Percentiles rank a stretch among this genome's conserved stretches.
Evolutionary conservation across 495 filamentous ascomycete genomes (phyloP).

Genomic region (Aspergillus steynii): DNA sequence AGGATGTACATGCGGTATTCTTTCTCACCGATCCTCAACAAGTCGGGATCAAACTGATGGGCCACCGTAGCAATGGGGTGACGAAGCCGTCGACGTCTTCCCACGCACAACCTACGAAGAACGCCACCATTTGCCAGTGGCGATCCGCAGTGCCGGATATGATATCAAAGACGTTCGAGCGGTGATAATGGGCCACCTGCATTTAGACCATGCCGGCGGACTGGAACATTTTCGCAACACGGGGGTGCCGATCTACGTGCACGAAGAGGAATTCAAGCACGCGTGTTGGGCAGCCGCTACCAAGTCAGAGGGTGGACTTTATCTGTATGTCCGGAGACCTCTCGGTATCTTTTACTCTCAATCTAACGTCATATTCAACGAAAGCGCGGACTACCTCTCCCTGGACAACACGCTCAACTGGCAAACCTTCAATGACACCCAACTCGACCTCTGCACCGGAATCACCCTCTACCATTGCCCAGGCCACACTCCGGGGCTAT

Average conservation of each 20-base stretch:
- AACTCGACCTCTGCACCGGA: slow-evolving; percentile 37
- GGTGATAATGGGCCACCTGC: slow-evolving; percentile 54
- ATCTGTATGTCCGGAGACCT: too few species aligned
- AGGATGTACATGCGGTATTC: slow-evolving; percentile 40
- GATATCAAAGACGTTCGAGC: slow-evolving; percentile 54
- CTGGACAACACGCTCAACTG: slow-evolving; percentile 28
- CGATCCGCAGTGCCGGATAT: slow-evolving; percentile 48
- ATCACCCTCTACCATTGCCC: slow-evolving; percentile 40
- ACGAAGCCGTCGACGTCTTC: slow-evolving; percentile 46
- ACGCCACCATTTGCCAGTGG: slow-evolving; percentile 42
- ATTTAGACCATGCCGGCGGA: slow-evolving; percentile 56
- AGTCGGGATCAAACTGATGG: not conserved
- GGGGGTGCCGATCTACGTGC: slow-evolving; percentile 52
- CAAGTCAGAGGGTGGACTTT: slow-evolving; percentile 45
- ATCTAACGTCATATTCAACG: too few species aligned
- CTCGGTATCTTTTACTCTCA: too few species aligned
- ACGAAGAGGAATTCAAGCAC: slow-evolving; percentile 51
- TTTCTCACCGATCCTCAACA: too few species aligned
- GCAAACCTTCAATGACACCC: slow-evolving; percentile 33
- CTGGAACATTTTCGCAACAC: slow-evolving; percentile 50
- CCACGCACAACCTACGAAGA: slow-evolving; percentile 42
- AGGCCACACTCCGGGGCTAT: slow-evolving; percentile 42
- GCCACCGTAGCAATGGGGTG: slow-evolving; percentile 33
- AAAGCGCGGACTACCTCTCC: slow-evolving; percentile 17
- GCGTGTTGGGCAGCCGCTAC: slow-evolving; percentile 50